These are phyloP conservation scores for Xerocomus nothofagi DNA, from an alignment of 1,284 basidiomycete genomes.

Conservation along the genomic window DNA sequence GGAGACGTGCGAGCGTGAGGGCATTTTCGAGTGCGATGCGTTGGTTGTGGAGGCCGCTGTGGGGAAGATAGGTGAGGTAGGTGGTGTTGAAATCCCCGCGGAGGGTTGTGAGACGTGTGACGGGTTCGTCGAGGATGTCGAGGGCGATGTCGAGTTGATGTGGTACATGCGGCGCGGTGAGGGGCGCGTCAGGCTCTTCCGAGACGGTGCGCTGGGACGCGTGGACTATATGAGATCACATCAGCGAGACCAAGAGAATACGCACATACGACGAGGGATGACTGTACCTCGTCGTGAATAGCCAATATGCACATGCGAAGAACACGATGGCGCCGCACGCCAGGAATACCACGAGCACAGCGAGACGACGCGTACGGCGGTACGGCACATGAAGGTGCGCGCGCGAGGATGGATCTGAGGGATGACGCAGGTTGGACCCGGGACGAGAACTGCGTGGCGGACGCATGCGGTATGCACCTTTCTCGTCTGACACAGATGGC, in stretches of 20 bases:
- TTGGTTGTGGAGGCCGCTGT: slow-evolving; percentile 83
- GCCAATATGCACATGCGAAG: slow-evolving; percentile 62
- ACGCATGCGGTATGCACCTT: slow-evolving; percentile 61
- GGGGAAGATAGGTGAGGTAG: slow-evolving; percentile 69
- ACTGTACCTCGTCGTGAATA: slow-evolving; percentile 62
- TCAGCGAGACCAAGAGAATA: slow-evolving; percentile 21
- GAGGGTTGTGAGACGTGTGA: slow-evolving; percentile 12
- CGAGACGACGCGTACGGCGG: slow-evolving; percentile 31
- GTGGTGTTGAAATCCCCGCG: slow-evolving; percentile 32
- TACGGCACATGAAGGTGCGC: slow-evolving; percentile 17
- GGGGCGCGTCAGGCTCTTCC: slow-evolving; percentile 3
- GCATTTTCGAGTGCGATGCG: slow-evolving; percentile 83
- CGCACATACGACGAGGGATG: slow-evolving; percentile 24
- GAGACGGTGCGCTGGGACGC: slow-evolving; percentile 17
- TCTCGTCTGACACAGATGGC: slow-evolving; percentile 63
- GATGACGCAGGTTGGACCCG: slow-evolving; percentile 8
- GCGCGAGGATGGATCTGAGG: slow-evolving; percentile 14
- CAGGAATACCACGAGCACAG: slow-evolving; percentile 48
- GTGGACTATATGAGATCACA: slow-evolving; percentile 15
- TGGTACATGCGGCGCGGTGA: neutral
- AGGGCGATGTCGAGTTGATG: slow-evolving; percentile 17
- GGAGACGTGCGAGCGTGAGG: slow-evolving; percentile 60
- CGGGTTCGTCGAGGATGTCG: slow-evolving; percentile 22
- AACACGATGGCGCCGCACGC: slow-evolving; percentile 49
- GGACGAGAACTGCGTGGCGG: slow-evolving; percentile 38